Base-by-base conservation (phyloP, 1,139 yeast species). In the Blastobotrys serpentis region DNA sequence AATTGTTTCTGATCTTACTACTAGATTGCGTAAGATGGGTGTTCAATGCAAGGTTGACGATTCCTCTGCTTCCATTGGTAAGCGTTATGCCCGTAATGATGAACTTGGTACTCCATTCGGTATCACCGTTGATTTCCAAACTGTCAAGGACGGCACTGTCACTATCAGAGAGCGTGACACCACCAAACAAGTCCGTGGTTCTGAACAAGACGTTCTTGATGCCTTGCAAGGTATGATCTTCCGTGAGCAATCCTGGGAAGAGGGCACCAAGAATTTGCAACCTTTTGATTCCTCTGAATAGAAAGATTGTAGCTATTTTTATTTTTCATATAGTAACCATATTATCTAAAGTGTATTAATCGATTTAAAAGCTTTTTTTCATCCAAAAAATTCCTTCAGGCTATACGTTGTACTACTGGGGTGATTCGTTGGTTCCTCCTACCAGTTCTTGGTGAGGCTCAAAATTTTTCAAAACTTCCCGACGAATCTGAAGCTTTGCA, bases 21-120 rank as follows among this genome's bases (percentile, higher is more conserved):
- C 79, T 50, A 74, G 74, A 54, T 79, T 94, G 66, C 86, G 95
- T 71, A 75, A 76, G 60, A 82, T 82, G 57, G 94, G 89, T 67
- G 82, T 94, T 62, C 94, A 98, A 57, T 88, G 90, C 77, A 92
- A 90, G 78, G 84, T 90, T 51, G 99, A 94, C 69, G 98, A 94
- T 69, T 89, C 98, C 14, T 86, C 95, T 63, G 98, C 96, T 30
- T 88, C 98, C 25, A 92, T 94, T 62, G 99, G 99, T 74, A 88
- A 90, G 77, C 86, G 99, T 75, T 94, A 94, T 65, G 90, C 98
- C 54, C 87, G 99, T 76, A 94, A 94, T 70, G 99, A 94, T 71
- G 99, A 94, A 74, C 81, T 94, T 69, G 99, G 99, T 71, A 94
- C 98, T 51, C 98, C 99, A 60, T 94, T 92, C 66, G 99, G 99